These are phyloP conservation scores for Exophiala spinifera DNA, from an alignment of 2,329 filamentous ascomycete species.

Conservation along the genomic window DNA sequence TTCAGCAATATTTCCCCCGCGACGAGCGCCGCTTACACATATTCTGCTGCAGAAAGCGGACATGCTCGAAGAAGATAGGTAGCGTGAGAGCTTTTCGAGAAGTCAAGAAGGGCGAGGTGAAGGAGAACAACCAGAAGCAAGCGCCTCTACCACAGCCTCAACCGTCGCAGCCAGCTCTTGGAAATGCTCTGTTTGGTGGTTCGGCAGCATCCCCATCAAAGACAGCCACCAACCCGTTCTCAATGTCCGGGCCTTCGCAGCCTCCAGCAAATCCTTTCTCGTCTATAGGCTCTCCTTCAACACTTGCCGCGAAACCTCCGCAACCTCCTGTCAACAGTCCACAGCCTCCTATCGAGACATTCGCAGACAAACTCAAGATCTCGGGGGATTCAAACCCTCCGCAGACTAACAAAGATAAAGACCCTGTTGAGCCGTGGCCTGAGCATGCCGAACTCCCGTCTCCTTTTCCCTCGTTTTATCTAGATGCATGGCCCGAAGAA, in stretches of 20 bases:
- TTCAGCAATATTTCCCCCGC: constrained; percentile 79
- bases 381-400: constrained; percentile 33
- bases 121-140: constrained; percentile 13
- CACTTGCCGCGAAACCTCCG: constrained; percentile 45
- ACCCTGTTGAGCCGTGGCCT: constrained; percentile 71
- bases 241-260: constrained; percentile 29
- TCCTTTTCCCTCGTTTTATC: constrained; percentile 73
- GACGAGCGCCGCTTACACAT: constrained; percentile 88
- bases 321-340: constrained; percentile 35
- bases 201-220: constrained; percentile 38
- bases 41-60: constrained; percentile 73
- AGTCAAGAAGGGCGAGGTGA: constrained; percentile 49
- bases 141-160: constrained; percentile 33
- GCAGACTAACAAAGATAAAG: constrained; percentile 6
- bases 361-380: constrained; percentile 67
- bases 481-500: constrained; percentile 90
- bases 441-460: constrained; percentile 59
- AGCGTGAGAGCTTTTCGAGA: constrained; percentile 74
- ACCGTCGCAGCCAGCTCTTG: constrained; percentile 39
- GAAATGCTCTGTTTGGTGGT: constrained; percentile 63
- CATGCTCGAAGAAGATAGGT: constrained; percentile 77
- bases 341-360: constrained; percentile 66
- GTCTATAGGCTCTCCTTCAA: constrained; percentile 41
- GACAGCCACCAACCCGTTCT: constrained; percentile 55
- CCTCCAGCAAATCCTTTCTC: constrained; percentile 60